Evolutionary conservation across 1,284 basidiomycete genomes (phyloP), one percentile per base, ranked within the genome.

Genomic region (Volvariella surrecta): DNA sequence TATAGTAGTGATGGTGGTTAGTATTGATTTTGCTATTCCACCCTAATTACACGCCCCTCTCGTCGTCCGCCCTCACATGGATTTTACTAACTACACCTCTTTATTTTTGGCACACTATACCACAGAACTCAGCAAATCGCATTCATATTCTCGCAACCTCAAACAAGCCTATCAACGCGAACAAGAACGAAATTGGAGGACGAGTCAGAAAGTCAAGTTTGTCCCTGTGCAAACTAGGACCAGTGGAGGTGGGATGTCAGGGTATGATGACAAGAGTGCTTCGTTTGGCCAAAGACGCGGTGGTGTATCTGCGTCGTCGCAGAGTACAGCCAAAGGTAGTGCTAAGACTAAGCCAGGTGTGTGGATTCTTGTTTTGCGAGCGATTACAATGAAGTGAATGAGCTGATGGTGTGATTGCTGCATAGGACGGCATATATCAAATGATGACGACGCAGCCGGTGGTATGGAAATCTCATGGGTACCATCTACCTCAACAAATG

Each of bases 281-380:
- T 72, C 80, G 3, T 87, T 88, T 52, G 85, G 85, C 24, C 80
- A 85, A 53, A 76, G 81, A 11, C 74, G 78, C 19, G 59, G 60
- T 37, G 56, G 65, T 28, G 40, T 40, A 20, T 37, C 54, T 17
- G 47, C 47, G 22, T 37, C 51, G 18, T 31, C 35, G 21, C 42
- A 39, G 19, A 45, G 35, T 20, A 57, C 53, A 28, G 24, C 6
- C 6, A 28, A 28, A 28, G 6, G 6, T 6, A 28, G 24, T 28
- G 11, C 24, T n/a, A n/a, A n/a, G n/a, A n/a, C n/a, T n/a, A n/a
- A n/a, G n/a, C n/a, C n/a, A n/a, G n/a, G n/a, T n/a, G n/a, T n/a
- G n/a, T n/a, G n/a, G n/a, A n/a, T n/a, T n/a, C n/a, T n/a, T n/a
- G 30, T 31, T 9, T 15, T 31, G 9, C 9, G 30, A 15, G 30